Percentiles rank a stretch among this genome's conserved stretches.
Conservation (phyloP, 2,329 filamentous ascomycete genomes). For the Lachnellula cervina region DNA sequence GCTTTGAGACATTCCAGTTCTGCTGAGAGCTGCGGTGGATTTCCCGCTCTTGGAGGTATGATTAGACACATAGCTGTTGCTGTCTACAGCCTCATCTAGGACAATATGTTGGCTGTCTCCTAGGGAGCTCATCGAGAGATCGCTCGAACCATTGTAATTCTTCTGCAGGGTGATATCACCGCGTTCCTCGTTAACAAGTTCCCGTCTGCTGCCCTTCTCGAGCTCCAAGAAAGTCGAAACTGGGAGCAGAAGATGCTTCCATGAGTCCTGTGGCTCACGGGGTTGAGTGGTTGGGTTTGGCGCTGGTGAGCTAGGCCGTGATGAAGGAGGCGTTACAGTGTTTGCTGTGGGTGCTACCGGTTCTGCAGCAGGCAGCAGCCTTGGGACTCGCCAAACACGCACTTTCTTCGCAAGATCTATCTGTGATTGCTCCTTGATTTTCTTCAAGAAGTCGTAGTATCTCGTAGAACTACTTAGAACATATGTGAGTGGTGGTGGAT, state of each 20-base stretch:
- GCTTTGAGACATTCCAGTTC: conserved; percentile 21
- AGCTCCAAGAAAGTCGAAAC: conserved; percentile 59
- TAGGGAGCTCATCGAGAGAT: conserved; percentile 62
- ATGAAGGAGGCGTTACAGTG: conserved; percentile 36
- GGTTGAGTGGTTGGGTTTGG: background rate
- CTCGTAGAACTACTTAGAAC: conserved; percentile 66
- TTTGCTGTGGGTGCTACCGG: conserved; percentile 36
- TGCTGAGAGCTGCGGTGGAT: conserved; percentile 14
- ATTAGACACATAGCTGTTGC: conserved; percentile 53
- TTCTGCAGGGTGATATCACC: conserved; percentile 67
- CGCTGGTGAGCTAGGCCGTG: conserved; percentile 27
- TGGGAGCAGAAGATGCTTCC: conserved; percentile 41
- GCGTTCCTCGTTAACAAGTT: conserved; percentile 47
- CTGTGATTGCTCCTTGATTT: conserved; percentile 62
- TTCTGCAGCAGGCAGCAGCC: conserved; percentile 24
- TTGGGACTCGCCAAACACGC: conserved; percentile 46
- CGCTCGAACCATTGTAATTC: conserved; percentile 72
- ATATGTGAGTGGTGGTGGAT: conserved; percentile 58
- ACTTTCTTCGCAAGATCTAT: conserved; percentile 70
- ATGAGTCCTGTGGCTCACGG: conserved; percentile 33
- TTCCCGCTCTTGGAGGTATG: conserved; percentile 31
- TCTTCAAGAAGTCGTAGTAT: conserved; percentile 70
- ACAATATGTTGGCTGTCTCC: conserved; percentile 71
- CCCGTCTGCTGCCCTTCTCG: conserved; percentile 57
- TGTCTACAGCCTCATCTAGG: conserved; percentile 71